Base-by-base conservation (phyloP, 106 monocot genomes). In the Platanthera zijinensis region DNA sequence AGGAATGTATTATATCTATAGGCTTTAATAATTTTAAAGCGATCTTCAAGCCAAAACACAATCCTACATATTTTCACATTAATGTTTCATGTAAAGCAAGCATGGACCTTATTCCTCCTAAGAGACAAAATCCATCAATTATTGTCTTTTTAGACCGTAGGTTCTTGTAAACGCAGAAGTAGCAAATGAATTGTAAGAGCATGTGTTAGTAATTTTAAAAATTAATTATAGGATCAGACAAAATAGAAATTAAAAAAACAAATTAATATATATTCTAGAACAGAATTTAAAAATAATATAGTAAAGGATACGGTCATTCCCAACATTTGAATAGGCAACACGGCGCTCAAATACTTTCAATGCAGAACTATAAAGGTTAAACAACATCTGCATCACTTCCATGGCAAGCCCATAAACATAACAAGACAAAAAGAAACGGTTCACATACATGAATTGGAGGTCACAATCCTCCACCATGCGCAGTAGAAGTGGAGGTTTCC, bases 261-360 rank as follows among this genome's bases (percentile, higher is more conserved):
- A 61, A 61, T 9, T 22, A 61, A 22, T 61, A 14, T 14, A 57
- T 6, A 61, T 1, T 19, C n/a, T 61, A 61, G 21, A 61, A 61
- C 21, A 61, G 59, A 21, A 21, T 61, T 21, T 19, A 57, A 57
- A 18, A 0, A 14, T 61, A 61, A 61, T 6, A 14, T 14, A 69
- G 48, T 71, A 64, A 83, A 87, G 89, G 96, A 97, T 97, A 97
- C 97, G 89, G 72, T 97, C 97, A 85, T 86, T 77, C 51, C 83
- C 88, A 79, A 85, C 91, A 86, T 97, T 97, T 52, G 97, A 81
- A 80, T 97, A 97, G 50, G 79, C 85, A 11, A 97, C 97, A 72
- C 97, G 77, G 3, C 93, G 93, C 77, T 71, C 84, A 71, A 97
- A 97, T 74, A 82, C 78, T 82, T 74, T 72, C 82, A 97, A 80